phyloP scores from a whole-genome alignment of 1,284 basidiomycete species.

The Schizophyllum amplum region DNA sequence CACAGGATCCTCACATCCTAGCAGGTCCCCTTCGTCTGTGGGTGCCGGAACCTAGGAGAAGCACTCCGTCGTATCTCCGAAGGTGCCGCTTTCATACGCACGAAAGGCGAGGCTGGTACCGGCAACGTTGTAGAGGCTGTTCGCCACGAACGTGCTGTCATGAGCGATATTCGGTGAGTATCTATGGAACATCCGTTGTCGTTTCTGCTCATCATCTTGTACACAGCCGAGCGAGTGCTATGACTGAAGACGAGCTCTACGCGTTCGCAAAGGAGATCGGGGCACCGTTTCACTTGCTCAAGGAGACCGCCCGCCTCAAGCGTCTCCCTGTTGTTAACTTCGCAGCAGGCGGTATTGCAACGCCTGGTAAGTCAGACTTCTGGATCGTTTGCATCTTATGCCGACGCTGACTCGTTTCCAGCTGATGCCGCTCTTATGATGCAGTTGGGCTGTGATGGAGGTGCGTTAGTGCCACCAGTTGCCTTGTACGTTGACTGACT shows the following conservation, averaged over 20 bases:
- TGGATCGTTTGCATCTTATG: constrained; percentile 1
- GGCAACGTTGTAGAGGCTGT: constrained; percentile 98
- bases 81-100: constrained; percentile 95
- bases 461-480: constrained; percentile 35
- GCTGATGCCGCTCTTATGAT: constrained; percentile 99
- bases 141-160: constrained; percentile 82
- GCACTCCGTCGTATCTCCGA: constrained; percentile 95
- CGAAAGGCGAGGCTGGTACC: constrained; percentile 96
- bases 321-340: constrained; percentile 92
- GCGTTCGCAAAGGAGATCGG: constrained; percentile 86
- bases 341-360: constrained; percentile 95
- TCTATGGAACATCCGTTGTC: constrained; percentile 26
- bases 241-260: constrained; percentile 96
- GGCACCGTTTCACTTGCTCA: constrained; percentile 95
- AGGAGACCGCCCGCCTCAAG: constrained; percentile 93
- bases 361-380: constrained; percentile 70
- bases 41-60: constrained; percentile 79
- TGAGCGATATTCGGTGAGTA: neutral
- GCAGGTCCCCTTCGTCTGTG: constrained; percentile 64
- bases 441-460: constrained; percentile 98
- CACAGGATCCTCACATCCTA: neutral
- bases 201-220: constrained; percentile 66
- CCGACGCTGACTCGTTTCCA: constrained; percentile 19
- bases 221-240: constrained; percentile 42
- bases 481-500: constrained; percentile 10